These are phyloP conservation scores for Emydomyces testavorans DNA, from an alignment of 2,329 filamentous ascomycete species.

Conservation along the genomic window DNA sequence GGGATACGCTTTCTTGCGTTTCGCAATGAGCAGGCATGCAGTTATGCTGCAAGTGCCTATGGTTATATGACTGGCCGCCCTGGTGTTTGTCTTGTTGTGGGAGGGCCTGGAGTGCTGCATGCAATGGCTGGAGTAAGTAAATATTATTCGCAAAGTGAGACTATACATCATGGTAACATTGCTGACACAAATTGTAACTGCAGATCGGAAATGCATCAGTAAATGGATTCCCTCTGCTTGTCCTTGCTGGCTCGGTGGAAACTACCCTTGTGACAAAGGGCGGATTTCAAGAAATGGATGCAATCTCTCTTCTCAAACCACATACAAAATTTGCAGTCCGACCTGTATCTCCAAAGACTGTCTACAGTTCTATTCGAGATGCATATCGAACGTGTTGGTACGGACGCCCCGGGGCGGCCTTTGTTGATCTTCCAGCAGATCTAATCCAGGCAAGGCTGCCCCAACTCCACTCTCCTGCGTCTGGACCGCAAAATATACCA, in stretches of 20 bases:
- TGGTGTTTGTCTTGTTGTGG: conserved; percentile 48
- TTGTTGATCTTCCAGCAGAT: conserved; percentile 47
- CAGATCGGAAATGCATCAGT: conserved; percentile 41
- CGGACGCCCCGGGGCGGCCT: conserved; percentile 43
- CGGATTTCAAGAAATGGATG: conserved; percentile 48
- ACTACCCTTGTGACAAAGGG: conserved; percentile 43
- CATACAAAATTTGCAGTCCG: conserved; percentile 44
- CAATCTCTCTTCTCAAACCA: conserved; percentile 42
- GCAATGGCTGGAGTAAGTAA: conserved; percentile 44
- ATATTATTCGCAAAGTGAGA: not conserved
- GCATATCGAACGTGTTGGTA: conserved; percentile 45
- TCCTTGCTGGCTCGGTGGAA: conserved; percentile 45
- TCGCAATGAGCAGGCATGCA: conserved; percentile 48
- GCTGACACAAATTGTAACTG: conserved; percentile 3
- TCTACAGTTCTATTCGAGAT: conserved; percentile 39
- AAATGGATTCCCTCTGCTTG: conserved; percentile 46
- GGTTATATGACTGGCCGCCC: conserved; percentile 47
- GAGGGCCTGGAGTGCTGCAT: conserved; percentile 48
- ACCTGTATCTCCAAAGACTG: conserved; percentile 36
- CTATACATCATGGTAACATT: conserved; percentile 6
- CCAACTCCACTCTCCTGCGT: conserved; percentile 16
- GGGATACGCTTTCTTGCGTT: conserved; percentile 49
- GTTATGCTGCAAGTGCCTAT: conserved; percentile 48
- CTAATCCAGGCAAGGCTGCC: conserved; percentile 38
- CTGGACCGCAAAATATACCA: conserved; percentile 22